Conservation (phyloP, 352 stramenopile genomes). For the Phytophthora sansomeana region DNA sequence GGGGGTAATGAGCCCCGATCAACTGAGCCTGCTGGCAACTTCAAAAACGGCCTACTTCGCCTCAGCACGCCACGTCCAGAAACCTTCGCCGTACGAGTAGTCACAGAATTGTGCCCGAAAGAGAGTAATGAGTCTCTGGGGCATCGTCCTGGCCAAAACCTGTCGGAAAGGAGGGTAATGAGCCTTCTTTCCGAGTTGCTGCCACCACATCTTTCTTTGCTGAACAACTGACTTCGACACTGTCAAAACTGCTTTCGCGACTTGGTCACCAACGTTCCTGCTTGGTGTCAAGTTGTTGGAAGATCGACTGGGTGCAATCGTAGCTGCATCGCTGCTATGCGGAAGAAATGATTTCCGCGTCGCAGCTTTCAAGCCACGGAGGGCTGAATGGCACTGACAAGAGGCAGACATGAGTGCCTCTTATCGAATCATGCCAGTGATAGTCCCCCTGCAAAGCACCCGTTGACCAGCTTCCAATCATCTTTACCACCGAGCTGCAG, state of each 20-base stretch:
- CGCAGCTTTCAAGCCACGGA: not conserved
- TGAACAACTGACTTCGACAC: not conserved
- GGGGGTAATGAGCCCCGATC: conserved; percentile 48
- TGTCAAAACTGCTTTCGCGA: not conserved
- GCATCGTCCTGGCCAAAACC: not conserved
- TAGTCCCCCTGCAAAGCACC: not conserved
- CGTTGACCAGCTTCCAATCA: not conserved
- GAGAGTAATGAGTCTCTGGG: conserved; percentile 45
- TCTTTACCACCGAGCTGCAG: conserved; percentile 33
- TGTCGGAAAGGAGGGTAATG: conserved; percentile 31
- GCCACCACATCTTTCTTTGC: not conserved
- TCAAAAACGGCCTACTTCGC: conserved; percentile 12
- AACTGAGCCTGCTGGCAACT: conserved; percentile 23
- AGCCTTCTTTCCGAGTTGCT: conserved; percentile 15
- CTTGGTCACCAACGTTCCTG: not conserved
- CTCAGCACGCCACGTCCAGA: conserved; percentile 18
- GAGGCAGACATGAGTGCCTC: conserved; percentile 40
- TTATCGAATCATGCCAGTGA: not conserved
- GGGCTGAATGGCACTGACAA: not conserved
- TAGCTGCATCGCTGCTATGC: not conserved
- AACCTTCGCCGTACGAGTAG: conserved; percentile 9
- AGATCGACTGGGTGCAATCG: not conserved
- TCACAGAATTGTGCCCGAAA: conserved; percentile 3
- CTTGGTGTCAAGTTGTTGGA: not conserved
- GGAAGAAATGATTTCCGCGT: conserved; percentile 30